Percentiles rank a stretch among this genome's conserved stretches.
These are phyloP conservation scores for Leccinum fallax DNA, from an alignment of 1,284 basidiomycete genomes.

Conservation along the genomic window DNA sequence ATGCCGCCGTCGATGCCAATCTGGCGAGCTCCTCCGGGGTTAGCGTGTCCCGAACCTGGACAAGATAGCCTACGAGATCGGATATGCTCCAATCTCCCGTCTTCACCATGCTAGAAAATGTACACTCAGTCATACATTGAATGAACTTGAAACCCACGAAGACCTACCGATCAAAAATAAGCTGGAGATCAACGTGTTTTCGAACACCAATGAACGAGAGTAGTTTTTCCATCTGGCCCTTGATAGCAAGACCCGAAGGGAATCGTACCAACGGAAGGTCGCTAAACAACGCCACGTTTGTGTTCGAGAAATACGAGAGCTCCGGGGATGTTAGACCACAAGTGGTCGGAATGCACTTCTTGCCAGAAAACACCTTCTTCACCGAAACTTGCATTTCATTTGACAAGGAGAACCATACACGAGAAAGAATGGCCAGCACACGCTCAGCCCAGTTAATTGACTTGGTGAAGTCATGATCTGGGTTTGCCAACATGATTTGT, in stretches of 20 bases:
- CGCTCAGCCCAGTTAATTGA: constrained; percentile 84
- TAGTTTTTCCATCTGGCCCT: constrained; percentile 78
- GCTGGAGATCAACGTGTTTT: constrained; percentile 88
- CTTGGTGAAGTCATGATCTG: constrained; percentile 67
- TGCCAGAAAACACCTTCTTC: constrained; percentile 56
- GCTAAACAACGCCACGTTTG: constrained; percentile 73
- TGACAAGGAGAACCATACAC: constrained; percentile 77
- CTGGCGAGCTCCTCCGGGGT: constrained; percentile 70
- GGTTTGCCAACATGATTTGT: constrained; percentile 43
- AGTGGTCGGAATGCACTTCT: constrained; percentile 77
- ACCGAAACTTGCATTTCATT: constrained; percentile 62
- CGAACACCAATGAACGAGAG: constrained; percentile 83
- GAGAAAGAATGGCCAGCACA: constrained; percentile 71
- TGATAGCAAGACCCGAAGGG: constrained; percentile 67
- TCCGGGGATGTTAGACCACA: constrained; percentile 74
- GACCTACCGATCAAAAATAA: constrained; percentile 78
- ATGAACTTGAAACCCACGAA: neutral
- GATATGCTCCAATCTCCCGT: constrained; percentile 81
- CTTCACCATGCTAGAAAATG: constrained; percentile 69
- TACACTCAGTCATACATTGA: neutral
- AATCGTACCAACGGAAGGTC: constrained; percentile 86
- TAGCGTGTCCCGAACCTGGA: constrained; percentile 80
- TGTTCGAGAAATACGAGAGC: constrained; percentile 88
- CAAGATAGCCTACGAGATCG: constrained; percentile 86
- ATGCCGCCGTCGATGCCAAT: constrained; percentile 80